Conservation (phyloP, 148 eudicot species). For the Diospyros lotus region DNA sequence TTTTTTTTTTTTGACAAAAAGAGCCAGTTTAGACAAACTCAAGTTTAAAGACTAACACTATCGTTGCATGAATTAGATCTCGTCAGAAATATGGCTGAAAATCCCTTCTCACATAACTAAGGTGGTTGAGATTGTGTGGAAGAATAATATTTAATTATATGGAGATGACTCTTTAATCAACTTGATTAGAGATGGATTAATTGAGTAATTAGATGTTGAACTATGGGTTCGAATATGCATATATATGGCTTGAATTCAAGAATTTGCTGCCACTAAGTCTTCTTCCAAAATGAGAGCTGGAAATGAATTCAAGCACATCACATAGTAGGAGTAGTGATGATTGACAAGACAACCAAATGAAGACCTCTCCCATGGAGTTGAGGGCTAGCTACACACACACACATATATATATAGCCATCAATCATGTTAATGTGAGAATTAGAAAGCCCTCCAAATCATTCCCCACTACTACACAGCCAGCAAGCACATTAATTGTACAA, state of each 20-base stretch:
- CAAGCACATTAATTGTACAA: neutral
- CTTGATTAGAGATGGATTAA: constrained; percentile 8
- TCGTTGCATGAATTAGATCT: too few species aligned
- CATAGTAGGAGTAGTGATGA: neutral
- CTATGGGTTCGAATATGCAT: too few species aligned
- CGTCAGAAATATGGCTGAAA: neutral
- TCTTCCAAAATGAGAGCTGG: neutral
- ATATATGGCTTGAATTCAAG: too few species aligned
- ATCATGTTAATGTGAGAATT: constrained; percentile 18
- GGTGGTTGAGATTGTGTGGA: constrained; percentile 8
- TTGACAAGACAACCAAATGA: constrained; percentile 34
- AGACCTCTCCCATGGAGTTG: constrained; percentile 17
- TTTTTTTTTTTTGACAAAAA: too few species aligned
- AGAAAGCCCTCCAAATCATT: constrained; percentile 24
- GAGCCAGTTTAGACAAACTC: too few species aligned
- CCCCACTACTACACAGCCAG: constrained; percentile 22
- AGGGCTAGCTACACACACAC: constrained; percentile 1
- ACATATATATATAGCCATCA: too few species aligned
- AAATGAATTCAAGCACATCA: constrained; percentile 6
- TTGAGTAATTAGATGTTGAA: neutral
- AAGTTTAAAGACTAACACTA: too few species aligned
- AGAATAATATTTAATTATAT: constrained; percentile 10
- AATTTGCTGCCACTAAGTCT: too few species aligned
- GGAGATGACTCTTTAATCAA: constrained; percentile 14
- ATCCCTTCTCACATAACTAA: neutral